These are phyloP conservation scores for Balamuthia mandrillaris DNA, from an alignment of 208 protist genomes.

Conservation along the genomic window DNA sequence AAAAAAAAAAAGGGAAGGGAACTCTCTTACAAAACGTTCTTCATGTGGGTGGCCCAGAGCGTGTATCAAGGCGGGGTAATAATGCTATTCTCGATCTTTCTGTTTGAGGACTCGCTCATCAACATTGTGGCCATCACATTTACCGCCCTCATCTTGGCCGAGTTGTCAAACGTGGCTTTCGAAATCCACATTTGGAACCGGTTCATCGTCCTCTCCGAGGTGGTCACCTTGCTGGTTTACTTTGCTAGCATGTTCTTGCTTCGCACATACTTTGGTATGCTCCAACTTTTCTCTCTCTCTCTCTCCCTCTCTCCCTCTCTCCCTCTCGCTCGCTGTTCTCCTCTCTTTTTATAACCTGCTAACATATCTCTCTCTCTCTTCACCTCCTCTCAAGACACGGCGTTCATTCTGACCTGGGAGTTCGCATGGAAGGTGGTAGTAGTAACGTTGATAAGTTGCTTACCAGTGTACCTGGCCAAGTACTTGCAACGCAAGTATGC, in stretches of 20 bases:
- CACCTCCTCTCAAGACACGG: constrained; percentile 65
- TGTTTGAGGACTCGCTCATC: constrained; percentile 91
- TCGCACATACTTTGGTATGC: constrained; percentile 83
- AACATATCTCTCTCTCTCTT: no score
- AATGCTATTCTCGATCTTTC: constrained; percentile 87
- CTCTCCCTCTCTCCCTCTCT: no score
- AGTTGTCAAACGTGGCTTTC: constrained; percentile 90
- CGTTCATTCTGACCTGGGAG: constrained; percentile 86
- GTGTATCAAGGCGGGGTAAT: constrained; percentile 86
- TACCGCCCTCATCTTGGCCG: constrained; percentile 93
- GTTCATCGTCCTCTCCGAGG: constrained; percentile 81
- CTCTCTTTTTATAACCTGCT: no score
- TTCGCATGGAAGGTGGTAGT: constrained; percentile 81
- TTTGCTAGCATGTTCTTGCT: constrained; percentile 85
- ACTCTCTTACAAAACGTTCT: constrained; percentile 77
- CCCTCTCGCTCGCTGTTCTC: no score
- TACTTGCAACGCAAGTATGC: constrained; percentile 57
- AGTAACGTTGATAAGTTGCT: constrained; percentile 47
- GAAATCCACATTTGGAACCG: constrained; percentile 84
- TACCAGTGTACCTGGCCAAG: constrained; percentile 70
- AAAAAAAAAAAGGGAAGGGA: constrained; percentile 61
- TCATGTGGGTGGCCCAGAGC: constrained; percentile 74
- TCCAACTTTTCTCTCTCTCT: no score
- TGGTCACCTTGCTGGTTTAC: constrained; percentile 85
- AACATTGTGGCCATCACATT: constrained; percentile 96